Conservation (phyloP, 2,329 filamentous ascomycete species). For the Exserohilum rostratum region DNA sequence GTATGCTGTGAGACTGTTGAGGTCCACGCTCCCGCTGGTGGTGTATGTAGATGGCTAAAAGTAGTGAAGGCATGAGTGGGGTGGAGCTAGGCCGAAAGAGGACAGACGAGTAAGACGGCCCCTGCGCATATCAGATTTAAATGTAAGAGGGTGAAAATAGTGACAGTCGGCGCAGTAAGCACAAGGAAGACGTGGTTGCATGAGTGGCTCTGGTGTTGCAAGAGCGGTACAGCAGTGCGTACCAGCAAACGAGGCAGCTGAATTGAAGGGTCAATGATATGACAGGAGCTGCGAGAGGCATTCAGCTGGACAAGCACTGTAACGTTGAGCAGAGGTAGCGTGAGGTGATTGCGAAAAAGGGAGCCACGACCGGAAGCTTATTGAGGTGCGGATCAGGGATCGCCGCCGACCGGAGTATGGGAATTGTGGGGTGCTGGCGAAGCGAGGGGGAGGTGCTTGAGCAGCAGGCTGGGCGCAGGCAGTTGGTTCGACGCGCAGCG, state of each 20-base stretch:
- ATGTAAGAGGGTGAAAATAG: not conserved
- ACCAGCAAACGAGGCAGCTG: not conserved
- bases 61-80: not conserved
- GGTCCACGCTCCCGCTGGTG: not conserved
- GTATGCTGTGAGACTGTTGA: not conserved
- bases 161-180: slow-evolving; percentile 6
- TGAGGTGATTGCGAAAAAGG: not conserved
- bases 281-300: slow-evolving; percentile 2
- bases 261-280: not conserved
- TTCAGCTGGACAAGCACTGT: not conserved
- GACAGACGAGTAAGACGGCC: slow-evolving; percentile 7
- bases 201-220: slow-evolving; percentile 1
- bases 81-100: not conserved
- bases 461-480: not conserved
- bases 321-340: not conserved
- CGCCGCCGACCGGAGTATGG: not conserved
- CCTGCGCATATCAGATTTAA: not conserved
- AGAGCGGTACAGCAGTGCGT: not conserved
- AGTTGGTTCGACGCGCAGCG: not conserved
- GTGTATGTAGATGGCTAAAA: not conserved
- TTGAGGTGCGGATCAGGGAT: slow-evolving; percentile 17
- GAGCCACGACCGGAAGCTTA: slow-evolving; percentile 8
- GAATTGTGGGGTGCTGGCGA: slow-evolving; percentile 2
- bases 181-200: slow-evolving; percentile 5
- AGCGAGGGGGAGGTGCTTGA: slow-evolving; percentile 1